These are phyloP conservation scores for Albifimbria verrucaria DNA, from an alignment of 2,329 filamentous ascomycete genomes.

Conservation along the genomic window DNA sequence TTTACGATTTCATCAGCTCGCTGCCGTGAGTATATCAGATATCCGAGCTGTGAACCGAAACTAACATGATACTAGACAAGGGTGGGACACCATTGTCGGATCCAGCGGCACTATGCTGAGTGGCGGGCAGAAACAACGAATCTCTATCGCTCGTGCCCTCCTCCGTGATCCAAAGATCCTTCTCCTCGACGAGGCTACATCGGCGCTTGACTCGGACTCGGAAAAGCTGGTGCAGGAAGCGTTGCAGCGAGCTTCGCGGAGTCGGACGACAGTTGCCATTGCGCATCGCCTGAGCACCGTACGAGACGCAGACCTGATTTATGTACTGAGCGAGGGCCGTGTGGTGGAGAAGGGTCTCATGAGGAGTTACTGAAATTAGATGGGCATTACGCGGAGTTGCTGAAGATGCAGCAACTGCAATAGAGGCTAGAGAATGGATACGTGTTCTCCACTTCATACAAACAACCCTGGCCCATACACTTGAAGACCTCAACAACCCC, in stretches of 20 bases:
- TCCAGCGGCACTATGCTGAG: slow-evolving; percentile 55
- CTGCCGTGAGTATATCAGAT: too few species aligned
- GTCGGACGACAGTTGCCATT: slow-evolving; percentile 11
- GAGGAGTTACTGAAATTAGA: slow-evolving; percentile 1
- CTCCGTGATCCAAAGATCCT: slow-evolving; percentile 47
- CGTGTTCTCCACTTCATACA: too few species aligned
- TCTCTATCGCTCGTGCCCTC: slow-evolving; percentile 52
- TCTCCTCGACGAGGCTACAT: slow-evolving; percentile 57
- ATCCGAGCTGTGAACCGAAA: too few species aligned
- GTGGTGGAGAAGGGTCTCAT: slow-evolving; percentile 3
- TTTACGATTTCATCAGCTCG: slow-evolving; percentile 53
- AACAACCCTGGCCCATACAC: too few species aligned
- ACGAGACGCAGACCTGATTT: slow-evolving; percentile 6
- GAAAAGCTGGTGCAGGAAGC: slow-evolving; percentile 34
- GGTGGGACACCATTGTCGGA: slow-evolving; percentile 42
- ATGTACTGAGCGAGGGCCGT: slow-evolving; percentile 2
- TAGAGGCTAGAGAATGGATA: too few species aligned
- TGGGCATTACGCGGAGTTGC: slow-evolving; percentile 19
- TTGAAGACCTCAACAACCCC: too few species aligned
- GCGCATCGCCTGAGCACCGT: slow-evolving; percentile 11
- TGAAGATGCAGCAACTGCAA: slow-evolving; percentile 6
- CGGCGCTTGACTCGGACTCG: slow-evolving; percentile 50
- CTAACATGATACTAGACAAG: too few species aligned
- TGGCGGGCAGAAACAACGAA: slow-evolving; percentile 53
- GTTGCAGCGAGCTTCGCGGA: slow-evolving; percentile 7